Percentiles rank a stretch among this genome's conserved stretches.
phyloP scores from a whole-genome alignment of 2,329 filamentous ascomycete genomes.

The Exophiala viscosa region DNA sequence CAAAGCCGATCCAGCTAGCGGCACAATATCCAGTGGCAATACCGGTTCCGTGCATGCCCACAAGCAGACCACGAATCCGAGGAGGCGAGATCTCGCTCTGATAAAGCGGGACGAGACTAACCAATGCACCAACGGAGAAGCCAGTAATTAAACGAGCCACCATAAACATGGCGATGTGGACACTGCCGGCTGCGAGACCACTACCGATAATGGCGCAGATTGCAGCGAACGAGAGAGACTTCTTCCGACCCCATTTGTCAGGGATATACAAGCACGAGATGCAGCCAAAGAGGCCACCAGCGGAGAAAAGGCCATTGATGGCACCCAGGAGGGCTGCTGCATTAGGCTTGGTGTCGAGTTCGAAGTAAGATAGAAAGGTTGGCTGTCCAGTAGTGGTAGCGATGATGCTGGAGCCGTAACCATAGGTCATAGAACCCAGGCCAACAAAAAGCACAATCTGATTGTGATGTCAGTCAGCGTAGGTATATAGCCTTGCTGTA shows the following conservation, averaged over 20 bases:
- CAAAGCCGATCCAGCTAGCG: constrained; percentile 12
- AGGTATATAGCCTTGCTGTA: neutral
- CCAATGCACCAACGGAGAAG: neutral
- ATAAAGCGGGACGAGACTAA: constrained; percentile 9
- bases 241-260: neutral
- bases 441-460: constrained; percentile 6
- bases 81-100: constrained; percentile 13
- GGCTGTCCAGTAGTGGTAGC: constrained; percentile 36
- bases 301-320: constrained; percentile 1
- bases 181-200: constrained; percentile 5
- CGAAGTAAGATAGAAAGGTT: constrained; percentile 42
- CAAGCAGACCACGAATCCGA: constrained; percentile 11
- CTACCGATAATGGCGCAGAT: constrained; percentile 8
- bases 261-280: constrained; percentile 27
- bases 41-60: constrained; percentile 5
- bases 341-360: constrained; percentile 36
- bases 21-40: constrained; percentile 5
- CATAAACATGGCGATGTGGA: constrained; percentile 15
- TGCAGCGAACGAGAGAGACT: constrained; percentile 33
- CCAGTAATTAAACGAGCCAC: constrained; percentile 10
- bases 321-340: constrained; percentile 38
- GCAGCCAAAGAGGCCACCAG: constrained; percentile 8
- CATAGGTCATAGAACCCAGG: constrained; percentile 9
- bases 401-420: constrained; percentile 10
- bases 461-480: neutral